phyloP scores from a whole-genome alignment of 2,329 filamentous ascomycete species.

The Trichoderma cornu-damae region DNA sequence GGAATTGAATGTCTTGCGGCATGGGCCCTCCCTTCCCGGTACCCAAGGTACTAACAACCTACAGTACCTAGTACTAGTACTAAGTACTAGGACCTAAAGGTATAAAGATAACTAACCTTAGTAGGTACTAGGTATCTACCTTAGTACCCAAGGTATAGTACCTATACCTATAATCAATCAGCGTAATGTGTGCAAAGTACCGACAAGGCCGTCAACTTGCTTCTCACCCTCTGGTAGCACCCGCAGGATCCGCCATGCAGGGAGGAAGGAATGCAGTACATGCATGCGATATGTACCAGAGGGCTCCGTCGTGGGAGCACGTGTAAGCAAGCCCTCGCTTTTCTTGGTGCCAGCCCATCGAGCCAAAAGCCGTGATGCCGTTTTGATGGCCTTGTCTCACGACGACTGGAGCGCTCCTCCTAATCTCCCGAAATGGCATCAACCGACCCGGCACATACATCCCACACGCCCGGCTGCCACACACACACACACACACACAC shows the following conservation, averaged over 20 bases:
- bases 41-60: too few relatives aligned
- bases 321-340: neutral
- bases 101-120: too few relatives aligned
- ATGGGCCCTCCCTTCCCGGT: too few relatives aligned
- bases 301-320: slow-evolving; percentile 8
- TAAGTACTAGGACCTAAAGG: too few relatives aligned
- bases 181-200: too few relatives aligned
- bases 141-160: too few relatives aligned
- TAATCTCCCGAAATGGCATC: slow-evolving; percentile 12
- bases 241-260: slow-evolving; percentile 11
- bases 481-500: neutral
- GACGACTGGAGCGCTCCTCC: slow-evolving; percentile 6
- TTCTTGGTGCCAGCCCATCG: neutral
- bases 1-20: too few relatives aligned
- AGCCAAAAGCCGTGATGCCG: slow-evolving; percentile 1
- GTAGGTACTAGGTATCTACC: too few relatives aligned
- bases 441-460: slow-evolving; percentile 9
- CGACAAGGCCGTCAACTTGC: neutral
- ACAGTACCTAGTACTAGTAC: too few relatives aligned
- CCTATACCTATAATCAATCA: too few relatives aligned
- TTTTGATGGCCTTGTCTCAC: slow-evolving; percentile 1
- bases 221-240: neutral
- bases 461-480: neutral
- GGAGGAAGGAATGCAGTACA: slow-evolving; percentile 3
- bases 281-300: neutral